phyloP scores from a whole-genome alignment of 176 grass and related monocot species.

The Bromus sterilis region DNA sequence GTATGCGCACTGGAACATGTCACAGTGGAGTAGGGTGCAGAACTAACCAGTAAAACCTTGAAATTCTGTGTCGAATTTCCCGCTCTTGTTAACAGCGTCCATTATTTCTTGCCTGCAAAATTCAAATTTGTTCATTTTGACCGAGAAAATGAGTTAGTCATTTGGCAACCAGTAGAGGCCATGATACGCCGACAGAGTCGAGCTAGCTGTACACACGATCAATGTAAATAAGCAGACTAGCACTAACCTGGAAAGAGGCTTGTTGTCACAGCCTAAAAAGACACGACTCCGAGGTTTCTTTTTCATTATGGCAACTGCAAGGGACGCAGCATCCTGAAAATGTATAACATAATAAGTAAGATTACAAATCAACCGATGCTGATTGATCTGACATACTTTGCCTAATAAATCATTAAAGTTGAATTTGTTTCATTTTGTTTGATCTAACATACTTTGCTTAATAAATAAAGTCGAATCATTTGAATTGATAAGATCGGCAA shows the following conservation, averaged over 20 bases:
- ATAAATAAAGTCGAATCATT: not conserved
- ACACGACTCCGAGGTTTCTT: slow-evolving; percentile 18
- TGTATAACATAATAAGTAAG: not conserved
- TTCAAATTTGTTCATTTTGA: not conserved
- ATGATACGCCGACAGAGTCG: not conserved
- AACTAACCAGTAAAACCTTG: slow-evolving; percentile 68
- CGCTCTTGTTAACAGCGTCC: slow-evolving; percentile 67
- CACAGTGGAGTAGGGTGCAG: not conserved
- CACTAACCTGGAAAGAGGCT: slow-evolving; percentile 56
- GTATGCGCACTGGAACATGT: not conserved
- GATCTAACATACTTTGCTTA: not conserved
- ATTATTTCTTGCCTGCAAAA: slow-evolving; percentile 84
- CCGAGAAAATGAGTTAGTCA: not conserved
- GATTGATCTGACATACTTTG: not conserved
- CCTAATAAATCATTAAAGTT: not conserved
- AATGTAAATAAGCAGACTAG: not conserved
- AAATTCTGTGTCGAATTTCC: slow-evolving; percentile 67
- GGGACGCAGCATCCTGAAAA: slow-evolving; percentile 52
- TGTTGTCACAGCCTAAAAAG: slow-evolving; percentile 60
- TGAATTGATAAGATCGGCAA: not conserved
- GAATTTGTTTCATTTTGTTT: not conserved
- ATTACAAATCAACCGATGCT: not conserved
- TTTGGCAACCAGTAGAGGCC: not conserved
- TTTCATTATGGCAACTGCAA: slow-evolving; percentile 55
- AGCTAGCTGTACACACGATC: not conserved